Evolutionary conservation across 192 early-diverging fungal species (phyloP), one percentile per base, ranked within the genome.

Genomic region (Mortierella alpina): DNA sequence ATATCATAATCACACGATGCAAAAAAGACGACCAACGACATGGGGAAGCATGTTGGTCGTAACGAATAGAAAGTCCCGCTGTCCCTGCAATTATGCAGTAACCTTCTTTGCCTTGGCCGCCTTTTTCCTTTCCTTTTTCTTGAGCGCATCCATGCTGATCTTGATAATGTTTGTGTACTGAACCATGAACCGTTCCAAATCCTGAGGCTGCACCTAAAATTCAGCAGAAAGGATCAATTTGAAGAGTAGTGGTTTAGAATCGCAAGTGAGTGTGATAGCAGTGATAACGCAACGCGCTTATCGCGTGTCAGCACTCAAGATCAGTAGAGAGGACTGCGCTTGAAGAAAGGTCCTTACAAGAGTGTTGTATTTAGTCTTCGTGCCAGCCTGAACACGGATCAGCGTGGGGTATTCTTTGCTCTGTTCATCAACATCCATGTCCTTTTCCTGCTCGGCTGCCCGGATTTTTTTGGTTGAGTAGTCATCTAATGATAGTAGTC

Each of bases 71-170:
- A 3, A 31, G 31, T 31, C 31, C 31, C 31, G 31, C 31, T 31
- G 31, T 31, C 31, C 31, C 31, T 31, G 31, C 31, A 31, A 31
- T 54, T 66, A 78, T 64, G 75, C 69, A 2, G 63, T 79, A 2
- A 63, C 59, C 64, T 79, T 79, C 66, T 80, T 80, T 51, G 65
- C 54, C 63, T 80, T 80, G 46, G 53, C 40, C 9, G 65, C 66
- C 70, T 80, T 80, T 80, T 80, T 80, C 77, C 77, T 72, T 23
- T 80, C 77, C 55, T 80, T 80, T 59, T 80, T 80, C 66, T 80
- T 80, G 54, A 80, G 70, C 20, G 70, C 66, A 41, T 68, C 66
- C 77, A 80, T 80, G 49, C 72, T 80, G 65, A 80, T 80, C 66
- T 80, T 69, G 70, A 80, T 55, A 45, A 80, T 80, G 41, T 72